A percentile compares a stretch with the other conserved stretches of the same genome.
These are phyloP conservation scores for Asclepias syriaca DNA, from an alignment of 257 asterid species.

Conservation along the genomic window DNA sequence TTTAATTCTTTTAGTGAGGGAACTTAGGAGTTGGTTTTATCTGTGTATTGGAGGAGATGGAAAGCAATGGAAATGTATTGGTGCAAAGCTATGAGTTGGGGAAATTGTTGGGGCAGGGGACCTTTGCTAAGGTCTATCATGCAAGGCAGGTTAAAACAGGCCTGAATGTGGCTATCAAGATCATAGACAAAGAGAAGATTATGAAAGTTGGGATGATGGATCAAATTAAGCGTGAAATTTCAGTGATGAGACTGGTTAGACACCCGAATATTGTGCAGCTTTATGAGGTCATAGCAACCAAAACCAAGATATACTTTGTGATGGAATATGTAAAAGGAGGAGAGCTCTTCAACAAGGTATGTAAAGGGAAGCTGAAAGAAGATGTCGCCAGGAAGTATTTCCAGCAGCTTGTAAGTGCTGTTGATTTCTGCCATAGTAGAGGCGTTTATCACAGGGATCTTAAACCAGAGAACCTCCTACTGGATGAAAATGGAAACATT, in stretches of 20 bases:
- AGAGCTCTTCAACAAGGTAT: conserved; percentile 38
- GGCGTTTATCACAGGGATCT: conserved; percentile 44
- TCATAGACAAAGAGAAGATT: conserved; percentile 48
- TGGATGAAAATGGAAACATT: conserved; percentile 37
- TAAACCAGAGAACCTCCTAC: conserved; percentile 41
- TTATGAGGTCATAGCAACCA: conserved; percentile 42
- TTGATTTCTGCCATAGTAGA: conserved; percentile 43
- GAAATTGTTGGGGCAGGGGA: conserved; percentile 82
- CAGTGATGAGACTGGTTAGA: conserved; percentile 37
- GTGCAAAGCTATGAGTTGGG: conserved; percentile 72
- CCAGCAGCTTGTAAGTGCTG: conserved; percentile 41
- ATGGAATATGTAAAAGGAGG: conserved; percentile 45
- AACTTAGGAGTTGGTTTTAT: neutral
- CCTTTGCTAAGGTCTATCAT: conserved; percentile 77
- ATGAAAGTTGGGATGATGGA: conserved; percentile 38
- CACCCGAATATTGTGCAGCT: conserved; percentile 40
- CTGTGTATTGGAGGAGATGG: conserved; percentile 36
- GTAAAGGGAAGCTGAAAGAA: conserved; percentile 40
- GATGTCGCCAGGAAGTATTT: conserved; percentile 38
- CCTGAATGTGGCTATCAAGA: conserved; percentile 62
- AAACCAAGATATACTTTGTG: conserved; percentile 37
- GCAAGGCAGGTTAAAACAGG: conserved; percentile 52
- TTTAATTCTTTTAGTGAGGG: neutral
- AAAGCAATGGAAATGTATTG: conserved; percentile 39
- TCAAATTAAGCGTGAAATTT: conserved; percentile 45